Percentiles rank a stretch among this genome's conserved stretches.
Conservation (phyloP, 352 stramenopile species). For the Blastocystis sp. region DNA sequence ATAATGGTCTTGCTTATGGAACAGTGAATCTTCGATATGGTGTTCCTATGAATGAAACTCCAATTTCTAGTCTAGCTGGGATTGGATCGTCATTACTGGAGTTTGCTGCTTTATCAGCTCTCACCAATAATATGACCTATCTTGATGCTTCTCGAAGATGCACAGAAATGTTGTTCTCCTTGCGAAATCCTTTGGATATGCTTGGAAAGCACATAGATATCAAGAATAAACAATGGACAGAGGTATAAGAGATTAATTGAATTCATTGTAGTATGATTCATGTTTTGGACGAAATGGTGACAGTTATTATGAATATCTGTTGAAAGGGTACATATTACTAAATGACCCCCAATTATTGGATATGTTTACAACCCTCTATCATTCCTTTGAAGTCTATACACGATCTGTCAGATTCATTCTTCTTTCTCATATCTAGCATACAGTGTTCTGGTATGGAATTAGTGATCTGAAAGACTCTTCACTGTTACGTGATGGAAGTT, state of each 20-base stretch:
- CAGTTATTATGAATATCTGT: conserved; percentile 92
- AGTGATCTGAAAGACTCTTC: conserved; percentile 72
- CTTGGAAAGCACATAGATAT: conserved; percentile 88
- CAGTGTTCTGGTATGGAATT: conserved; percentile 71
- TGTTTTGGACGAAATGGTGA: conserved; percentile 85
- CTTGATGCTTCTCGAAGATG: conserved; percentile 69
- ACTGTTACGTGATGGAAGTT: conserved; percentile 71
- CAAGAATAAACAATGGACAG: conserved; percentile 73
- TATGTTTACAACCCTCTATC: conserved; percentile 74
- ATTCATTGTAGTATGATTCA: conserved; percentile 67
- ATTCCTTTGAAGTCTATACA: conserved; percentile 68
- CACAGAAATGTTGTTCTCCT: conserved; percentile 73
- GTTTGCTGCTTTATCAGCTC: conserved; percentile 84
- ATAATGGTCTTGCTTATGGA: conserved; percentile 86
- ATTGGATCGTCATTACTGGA: conserved; percentile 89
- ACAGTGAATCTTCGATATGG: conserved; percentile 85
- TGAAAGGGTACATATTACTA: conserved; percentile 93
- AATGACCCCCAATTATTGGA: conserved; percentile 79
- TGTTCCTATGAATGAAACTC: conserved; percentile 83
- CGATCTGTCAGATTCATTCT: background rate
- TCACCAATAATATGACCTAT: conserved; percentile 73
- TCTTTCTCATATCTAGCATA: background rate
- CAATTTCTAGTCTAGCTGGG: conserved; percentile 85
- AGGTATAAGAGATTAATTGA: conserved; percentile 19
- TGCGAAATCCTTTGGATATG: conserved; percentile 74